These are phyloP conservation scores for Colletotrichum australisinense DNA, from an alignment of 2,329 filamentous ascomycete genomes.

Conservation along the genomic window DNA sequence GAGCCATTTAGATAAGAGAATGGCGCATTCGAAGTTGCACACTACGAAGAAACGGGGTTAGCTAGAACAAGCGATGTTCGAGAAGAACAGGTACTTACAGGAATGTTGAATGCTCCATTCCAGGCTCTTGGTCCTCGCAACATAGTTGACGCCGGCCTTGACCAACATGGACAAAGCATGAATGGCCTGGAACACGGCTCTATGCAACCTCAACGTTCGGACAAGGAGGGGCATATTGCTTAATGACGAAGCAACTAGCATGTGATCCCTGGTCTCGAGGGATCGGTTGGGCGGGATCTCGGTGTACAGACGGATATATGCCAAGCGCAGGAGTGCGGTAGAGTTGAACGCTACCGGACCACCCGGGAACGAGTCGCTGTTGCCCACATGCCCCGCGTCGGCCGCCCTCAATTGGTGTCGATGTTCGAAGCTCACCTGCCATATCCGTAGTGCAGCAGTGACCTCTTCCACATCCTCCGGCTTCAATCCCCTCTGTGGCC, in stretches of 20 bases:
- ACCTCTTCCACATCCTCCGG: constrained; percentile 68
- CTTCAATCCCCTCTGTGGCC: constrained; percentile 61
- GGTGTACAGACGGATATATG: constrained; percentile 74
- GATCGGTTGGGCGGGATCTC: constrained; percentile 72
- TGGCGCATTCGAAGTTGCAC: constrained; percentile 71
- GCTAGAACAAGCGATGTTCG: constrained; percentile 8
- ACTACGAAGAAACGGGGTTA: constrained; percentile 50
- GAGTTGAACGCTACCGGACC: constrained; percentile 76
- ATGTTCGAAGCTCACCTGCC: constrained; percentile 69
- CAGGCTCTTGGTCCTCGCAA: constrained; percentile 69
- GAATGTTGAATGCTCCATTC: constrained; percentile 75
- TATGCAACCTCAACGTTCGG: constrained; percentile 68
- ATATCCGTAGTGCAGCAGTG: constrained; percentile 65
- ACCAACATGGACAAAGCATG: constrained; percentile 76
- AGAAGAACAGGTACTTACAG: constrained; percentile 52
- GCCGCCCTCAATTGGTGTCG: constrained; percentile 62
- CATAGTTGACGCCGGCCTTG: constrained; percentile 71
- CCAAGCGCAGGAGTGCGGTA: constrained; percentile 68
- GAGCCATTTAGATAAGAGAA: constrained; percentile 71
- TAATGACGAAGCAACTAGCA: constrained; percentile 70
- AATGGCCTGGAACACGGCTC: constrained; percentile 75
- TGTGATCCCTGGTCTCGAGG: constrained; percentile 73
- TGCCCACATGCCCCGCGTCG: constrained; percentile 57
- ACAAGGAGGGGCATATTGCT: constrained; percentile 68
- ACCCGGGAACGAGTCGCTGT: constrained; percentile 63